Base-by-base conservation (phyloP, 176 grass and related monocot species). In the Saccharum officinarum region DNA sequence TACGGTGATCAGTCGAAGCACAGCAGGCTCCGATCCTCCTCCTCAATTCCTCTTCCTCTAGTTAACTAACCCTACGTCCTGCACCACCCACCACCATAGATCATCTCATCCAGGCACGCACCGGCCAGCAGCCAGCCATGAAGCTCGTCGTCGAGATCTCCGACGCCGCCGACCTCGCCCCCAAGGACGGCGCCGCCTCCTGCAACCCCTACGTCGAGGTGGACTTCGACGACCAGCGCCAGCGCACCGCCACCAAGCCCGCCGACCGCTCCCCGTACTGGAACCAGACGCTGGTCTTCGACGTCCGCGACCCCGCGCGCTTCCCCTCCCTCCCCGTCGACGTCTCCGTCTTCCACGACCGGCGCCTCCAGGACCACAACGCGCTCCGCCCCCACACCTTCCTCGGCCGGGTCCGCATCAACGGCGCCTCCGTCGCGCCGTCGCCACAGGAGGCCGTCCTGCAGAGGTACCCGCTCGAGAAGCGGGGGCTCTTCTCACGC, bases 401-500 rank as follows among this genome's bases (percentile, higher is more conserved):
- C 85, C 90, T 97, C 63, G 94, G 94, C 69, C 85, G 88, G 47
- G 85, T 97, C 41, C 83, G 92, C 39, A 67, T 97, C 84, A 82
- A 88, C 75, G 92, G 61, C 6, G 84, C 78, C 3, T 92, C 94
- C 8, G 75, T 90, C 61, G 90, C 86, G 0, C 67, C 52, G 0
- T 81, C 87, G 3, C 33, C 82, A 0, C 68, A 67, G 10, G 77
- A 93, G 0, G 90, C 94, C 7, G 34, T 74, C 28, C 63, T 91
- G n/a, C 87, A 92, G 67, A 73, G 94, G 14, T 97, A 87, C 80
- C 94, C 92, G 25, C 92, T 97, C 28, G 94, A 97, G 17, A 97
- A 97, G 23, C 73, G 90, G 7, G 84, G 90, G 4, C 31, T 97
- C 13, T 94, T 97, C 78, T 97, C 94, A 5, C 89, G 92, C 22